Conservation (phyloP, 768 basidiomycete genomes). For the Termitomyces sp. region DNA sequence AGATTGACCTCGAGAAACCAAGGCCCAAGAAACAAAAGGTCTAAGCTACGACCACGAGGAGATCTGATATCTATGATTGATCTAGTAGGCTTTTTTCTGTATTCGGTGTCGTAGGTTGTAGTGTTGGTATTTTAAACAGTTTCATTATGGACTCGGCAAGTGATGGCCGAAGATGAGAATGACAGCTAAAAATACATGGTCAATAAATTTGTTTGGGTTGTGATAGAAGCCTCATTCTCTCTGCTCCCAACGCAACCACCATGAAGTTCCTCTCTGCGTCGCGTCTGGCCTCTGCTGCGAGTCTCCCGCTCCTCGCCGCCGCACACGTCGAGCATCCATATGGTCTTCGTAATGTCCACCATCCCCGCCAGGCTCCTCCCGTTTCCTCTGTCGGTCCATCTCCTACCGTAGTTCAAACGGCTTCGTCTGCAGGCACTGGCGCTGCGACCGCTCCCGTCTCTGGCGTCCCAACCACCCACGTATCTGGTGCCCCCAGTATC, state of each 20-base stretch:
- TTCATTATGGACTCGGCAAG: conserved; percentile 4
- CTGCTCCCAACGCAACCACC: conserved; percentile 8
- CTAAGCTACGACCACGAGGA: conserved; percentile 19
- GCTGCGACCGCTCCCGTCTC: conserved; percentile 5
- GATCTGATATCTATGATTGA: not conserved
- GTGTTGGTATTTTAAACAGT: not conserved
- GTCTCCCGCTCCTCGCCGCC: conserved; percentile 39
- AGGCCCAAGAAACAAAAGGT: conserved; percentile 70
- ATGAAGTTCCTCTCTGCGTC: conserved; percentile 31
- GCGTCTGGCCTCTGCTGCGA: conserved; percentile 26
- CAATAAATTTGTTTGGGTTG: not conserved
- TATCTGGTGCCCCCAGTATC: not conserved
- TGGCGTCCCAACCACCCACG: not conserved
- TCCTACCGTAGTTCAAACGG: not conserved
- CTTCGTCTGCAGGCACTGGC: not conserved
- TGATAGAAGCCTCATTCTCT: not conserved
- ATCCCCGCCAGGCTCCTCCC: conserved; percentile 13
- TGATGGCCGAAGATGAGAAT: conserved; percentile 8
- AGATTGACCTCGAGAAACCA: conserved; percentile 88
- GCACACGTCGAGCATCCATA: conserved; percentile 25
- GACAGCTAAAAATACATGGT: not conserved
- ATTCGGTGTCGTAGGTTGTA: not conserved
- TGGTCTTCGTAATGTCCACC: conserved; percentile 18
- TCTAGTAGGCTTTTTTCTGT: not conserved
- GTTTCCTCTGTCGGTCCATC: conserved; percentile 10